Evolutionary conservation across 2,329 filamentous ascomycete species (phyloP), one percentile per base, ranked within the genome.

Genomic region (Nothomitra cinnamomea): DNA sequence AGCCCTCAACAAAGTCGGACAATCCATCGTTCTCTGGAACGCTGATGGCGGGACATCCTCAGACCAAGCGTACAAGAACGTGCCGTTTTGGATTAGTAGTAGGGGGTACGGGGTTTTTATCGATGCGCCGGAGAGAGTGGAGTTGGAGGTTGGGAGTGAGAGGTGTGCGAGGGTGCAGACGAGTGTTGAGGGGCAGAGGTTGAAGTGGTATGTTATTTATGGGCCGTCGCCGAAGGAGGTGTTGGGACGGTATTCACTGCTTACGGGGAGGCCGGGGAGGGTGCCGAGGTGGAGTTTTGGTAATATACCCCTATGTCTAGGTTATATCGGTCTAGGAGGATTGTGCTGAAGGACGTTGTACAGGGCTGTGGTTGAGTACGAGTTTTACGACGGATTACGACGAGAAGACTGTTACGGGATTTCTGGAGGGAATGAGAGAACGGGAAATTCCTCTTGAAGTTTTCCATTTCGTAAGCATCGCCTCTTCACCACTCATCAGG

Each of bases 41-140:
- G 72, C 74, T 13, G 77, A 80, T 58, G 77, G 77, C 4, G 82
- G 82, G 8, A 85, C 82, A 0, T 80, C 76, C 0, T 80, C 76
- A 58, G 80, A 84, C 54, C 81, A 84, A 62, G 80, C 80, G 0
- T 85, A 85, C 67, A 85, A 85, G 68, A 85, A 85, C 61, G 67
- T 85, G 1, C 76, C 78, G 0, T 83, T 85, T 64, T 85, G 78
- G 74, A 68, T 85, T 58, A 83, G 77, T 61, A 84, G 78, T 12
- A 72, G 76, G n/a, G 84, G 84, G 0, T 89, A 88, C 62, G 85
- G 85, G 19, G 71, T 88, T 32, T 87, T 88, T 62, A 77, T 88
- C 56, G 83, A 87, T 62, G 78, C 79, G 4, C 73, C 82, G 0
- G 82, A 82, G 21, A 76, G 74, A 47, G 78, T 87, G 4, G 83